phyloP scores from a whole-genome alignment of 495 filamentous ascomycete species.

The Tuber borchii region DNA sequence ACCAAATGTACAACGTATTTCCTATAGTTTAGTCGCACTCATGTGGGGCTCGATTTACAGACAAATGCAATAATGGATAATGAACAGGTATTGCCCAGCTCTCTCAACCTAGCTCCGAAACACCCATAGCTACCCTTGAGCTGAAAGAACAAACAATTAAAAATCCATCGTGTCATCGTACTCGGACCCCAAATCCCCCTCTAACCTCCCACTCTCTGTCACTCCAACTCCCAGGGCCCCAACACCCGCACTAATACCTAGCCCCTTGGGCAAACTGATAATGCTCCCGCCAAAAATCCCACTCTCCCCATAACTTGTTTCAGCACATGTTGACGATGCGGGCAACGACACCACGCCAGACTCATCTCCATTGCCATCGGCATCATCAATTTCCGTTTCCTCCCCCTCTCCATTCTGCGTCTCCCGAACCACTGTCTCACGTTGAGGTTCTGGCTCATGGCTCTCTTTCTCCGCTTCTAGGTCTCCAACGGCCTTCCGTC shows the following conservation, averaged over 20 bases:
- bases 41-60: neutral
- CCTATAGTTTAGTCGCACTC: neutral
- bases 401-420: slow-evolving; percentile 7
- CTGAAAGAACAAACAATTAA: slow-evolving; percentile 6
- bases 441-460: slow-evolving; percentile 3
- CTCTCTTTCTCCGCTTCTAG: slow-evolving; percentile 16
- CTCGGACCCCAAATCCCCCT: slow-evolving; percentile 29
- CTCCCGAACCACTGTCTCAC: slow-evolving; percentile 13
- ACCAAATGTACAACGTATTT: neutral
- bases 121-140: neutral
- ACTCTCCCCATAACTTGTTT: slow-evolving; percentile 20
- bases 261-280: slow-evolving; percentile 26
- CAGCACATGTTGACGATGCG: neutral
- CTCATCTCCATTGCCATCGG: neutral
- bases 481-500: slow-evolving; percentile 6
- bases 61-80: neutral
- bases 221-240: slow-evolving; percentile 6
- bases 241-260: slow-evolving; percentile 7
- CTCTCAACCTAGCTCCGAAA: neutral
- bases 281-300: slow-evolving; percentile 13
- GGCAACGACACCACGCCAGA: neutral
- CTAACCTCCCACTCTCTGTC: slow-evolving; percentile 20
- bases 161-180: slow-evolving; percentile 36
- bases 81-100: neutral
- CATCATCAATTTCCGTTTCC: slow-evolving; percentile 20